phyloP scores from a whole-genome alignment of 371 early-diverging fungal species.

The Batrachochytrium dendrobatidis region DNA sequence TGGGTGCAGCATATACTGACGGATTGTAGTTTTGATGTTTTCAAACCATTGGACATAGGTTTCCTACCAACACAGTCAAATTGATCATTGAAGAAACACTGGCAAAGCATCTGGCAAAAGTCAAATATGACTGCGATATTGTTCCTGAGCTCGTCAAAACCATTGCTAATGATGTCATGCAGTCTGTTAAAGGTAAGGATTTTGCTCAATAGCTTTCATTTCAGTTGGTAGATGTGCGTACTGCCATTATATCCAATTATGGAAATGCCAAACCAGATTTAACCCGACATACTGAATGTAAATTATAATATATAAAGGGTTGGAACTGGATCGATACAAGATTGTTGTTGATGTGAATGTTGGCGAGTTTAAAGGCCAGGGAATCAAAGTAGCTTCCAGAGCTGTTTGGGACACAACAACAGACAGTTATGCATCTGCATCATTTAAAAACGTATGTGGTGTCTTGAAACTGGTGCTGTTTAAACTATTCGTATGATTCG shows the following conservation, averaged over 20 bases:
- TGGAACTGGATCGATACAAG: constrained; percentile 45
- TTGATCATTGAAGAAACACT: constrained; percentile 33
- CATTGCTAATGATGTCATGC: constrained; percentile 43
- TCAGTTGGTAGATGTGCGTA: too few relatives aligned
- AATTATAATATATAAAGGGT: constrained; percentile 22
- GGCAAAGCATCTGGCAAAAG: constrained; percentile 30
- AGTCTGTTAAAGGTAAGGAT: constrained; percentile 38
- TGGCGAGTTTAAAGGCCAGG: constrained; percentile 49
- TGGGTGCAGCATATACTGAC: too few relatives aligned
- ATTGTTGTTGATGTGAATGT: constrained; percentile 44
- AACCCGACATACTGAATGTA: too few relatives aligned
- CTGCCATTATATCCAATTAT: too few relatives aligned
- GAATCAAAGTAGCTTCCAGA: constrained; percentile 41
- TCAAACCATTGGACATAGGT: constrained; percentile 17
- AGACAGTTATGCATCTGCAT: constrained; percentile 40
- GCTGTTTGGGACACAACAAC: constrained; percentile 46
- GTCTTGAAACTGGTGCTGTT: background rate
- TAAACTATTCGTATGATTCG: background rate
- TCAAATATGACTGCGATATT: constrained; percentile 41
- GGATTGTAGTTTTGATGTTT: too few relatives aligned
- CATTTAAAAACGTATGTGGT: constrained; percentile 39
- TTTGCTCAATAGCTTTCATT: background rate
- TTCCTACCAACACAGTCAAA: constrained; percentile 32
- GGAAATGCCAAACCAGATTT: too few relatives aligned
- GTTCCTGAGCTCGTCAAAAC: constrained; percentile 27